phyloP scores from a whole-genome alignment of 371 early-diverging fungal genomes.

The Polyrhizophydium stewartii region DNA sequence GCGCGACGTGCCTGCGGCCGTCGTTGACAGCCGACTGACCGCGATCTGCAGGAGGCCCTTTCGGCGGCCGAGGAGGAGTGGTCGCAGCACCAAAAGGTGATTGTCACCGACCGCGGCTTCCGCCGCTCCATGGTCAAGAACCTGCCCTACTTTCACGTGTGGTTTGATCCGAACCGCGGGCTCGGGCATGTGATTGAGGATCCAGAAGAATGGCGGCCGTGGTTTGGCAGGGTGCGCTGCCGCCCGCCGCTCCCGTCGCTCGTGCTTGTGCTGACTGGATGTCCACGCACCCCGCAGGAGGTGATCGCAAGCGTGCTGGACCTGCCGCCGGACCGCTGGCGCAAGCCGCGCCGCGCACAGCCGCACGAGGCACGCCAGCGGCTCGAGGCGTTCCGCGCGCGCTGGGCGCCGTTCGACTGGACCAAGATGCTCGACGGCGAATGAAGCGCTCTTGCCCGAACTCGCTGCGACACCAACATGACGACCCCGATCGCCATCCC shows the following conservation, averaged over 20 bases:
- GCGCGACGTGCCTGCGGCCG: background rate
- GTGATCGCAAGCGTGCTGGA: conserved; percentile 77
- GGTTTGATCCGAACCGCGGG: conserved; percentile 85
- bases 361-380: conserved; percentile 53
- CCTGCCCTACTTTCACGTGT: conserved; percentile 94
- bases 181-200: conserved; percentile 96
- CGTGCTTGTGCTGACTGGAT: too few species aligned
- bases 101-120: conserved; percentile 66
- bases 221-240: conserved; percentile 63
- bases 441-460: too few species aligned
- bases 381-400: conserved; percentile 59
- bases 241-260: background rate
- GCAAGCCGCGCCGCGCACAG: conserved; percentile 61
- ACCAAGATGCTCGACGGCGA: conserved; percentile 42
- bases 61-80: conserved; percentile 76
- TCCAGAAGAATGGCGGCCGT: conserved; percentile 65
- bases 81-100: conserved; percentile 87
- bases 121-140: conserved; percentile 42
- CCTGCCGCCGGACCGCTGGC: conserved; percentile 68
- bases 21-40: background rate
- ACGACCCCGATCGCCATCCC: too few species aligned
- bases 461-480: too few species aligned
- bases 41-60: conserved; percentile 61
- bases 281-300: conserved; percentile 54
- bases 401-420: conserved; percentile 83